Percentiles rank a stretch among this genome's conserved stretches.
Conservation (phyloP, 2,329 filamentous ascomycete genomes). For the Colletotrichum melonis region DNA sequence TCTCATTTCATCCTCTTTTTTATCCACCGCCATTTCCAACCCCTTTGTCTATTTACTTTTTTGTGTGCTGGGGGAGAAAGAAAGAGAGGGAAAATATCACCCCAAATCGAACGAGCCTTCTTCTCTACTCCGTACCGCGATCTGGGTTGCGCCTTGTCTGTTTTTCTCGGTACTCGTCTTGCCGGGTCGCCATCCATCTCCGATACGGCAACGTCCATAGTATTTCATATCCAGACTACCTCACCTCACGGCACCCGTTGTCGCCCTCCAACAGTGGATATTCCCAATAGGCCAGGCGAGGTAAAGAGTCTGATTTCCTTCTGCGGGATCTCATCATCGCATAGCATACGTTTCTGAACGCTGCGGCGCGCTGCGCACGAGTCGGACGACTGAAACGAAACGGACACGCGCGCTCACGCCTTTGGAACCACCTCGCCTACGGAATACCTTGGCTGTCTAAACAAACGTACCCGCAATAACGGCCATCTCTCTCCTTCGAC, state of each 20-base stretch:
- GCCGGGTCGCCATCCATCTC: not conserved
- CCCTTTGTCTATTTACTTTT: not conserved
- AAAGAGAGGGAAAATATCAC: not conserved
- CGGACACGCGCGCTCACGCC: conserved; percentile 13
- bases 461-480: not conserved
- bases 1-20: not conserved
- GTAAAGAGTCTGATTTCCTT: not conserved
- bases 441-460: not conserved
- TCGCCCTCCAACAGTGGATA: not conserved
- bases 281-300: not conserved
- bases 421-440: not conserved
- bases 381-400: conserved; percentile 19
- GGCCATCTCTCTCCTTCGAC: not conserved
- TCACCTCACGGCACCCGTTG: not conserved
- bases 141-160: not conserved
- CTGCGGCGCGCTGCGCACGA: conserved; percentile 4
- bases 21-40: not conserved
- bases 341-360: not conserved
- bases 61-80: too few relatives aligned
- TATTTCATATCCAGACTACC: not conserved
- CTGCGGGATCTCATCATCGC: not conserved
- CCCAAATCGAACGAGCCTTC: not conserved
- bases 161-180: not conserved
- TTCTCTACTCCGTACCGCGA: not conserved
- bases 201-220: not conserved